These are phyloP conservation scores for Phytophthora sojae DNA, from an alignment of 352 stramenopile genomes.

Conservation along the genomic window DNA sequence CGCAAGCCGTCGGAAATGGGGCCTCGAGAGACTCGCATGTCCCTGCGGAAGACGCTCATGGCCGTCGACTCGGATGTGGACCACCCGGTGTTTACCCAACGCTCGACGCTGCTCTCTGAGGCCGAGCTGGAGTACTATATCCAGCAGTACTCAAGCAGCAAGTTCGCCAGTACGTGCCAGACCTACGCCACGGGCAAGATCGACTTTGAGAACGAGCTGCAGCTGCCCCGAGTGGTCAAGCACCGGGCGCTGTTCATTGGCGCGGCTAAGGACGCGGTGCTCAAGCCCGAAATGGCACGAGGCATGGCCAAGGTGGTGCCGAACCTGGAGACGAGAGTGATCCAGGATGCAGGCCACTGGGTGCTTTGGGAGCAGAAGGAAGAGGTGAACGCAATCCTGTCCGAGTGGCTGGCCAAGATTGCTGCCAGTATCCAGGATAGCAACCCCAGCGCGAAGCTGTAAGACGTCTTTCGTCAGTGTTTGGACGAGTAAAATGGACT, in stretches of 20 bases:
- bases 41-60: constrained; percentile 42
- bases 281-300: constrained; percentile 52
- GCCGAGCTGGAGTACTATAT: constrained; percentile 63
- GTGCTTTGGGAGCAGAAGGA: constrained; percentile 55
- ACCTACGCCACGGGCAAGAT: constrained; percentile 52
- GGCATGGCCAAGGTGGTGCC: constrained; percentile 53
- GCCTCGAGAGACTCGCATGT: constrained; percentile 11
- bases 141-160: constrained; percentile 42
- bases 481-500: constrained; percentile 29
- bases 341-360: constrained; percentile 56
- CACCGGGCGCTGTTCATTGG: constrained; percentile 58
- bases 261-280: constrained; percentile 48
- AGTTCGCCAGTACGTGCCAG: constrained; percentile 46
- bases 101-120: constrained; percentile 48
- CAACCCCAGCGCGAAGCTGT: constrained; percentile 22
- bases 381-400: constrained; percentile 52
- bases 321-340: constrained; percentile 39
- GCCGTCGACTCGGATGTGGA: constrained; percentile 33
- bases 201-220: constrained; percentile 52
- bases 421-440: neutral
- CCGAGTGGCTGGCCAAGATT: constrained; percentile 37
- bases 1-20: constrained; percentile 40
- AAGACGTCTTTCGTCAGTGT: constrained; percentile 15
- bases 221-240: constrained; percentile 37
- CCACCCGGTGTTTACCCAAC: constrained; percentile 45